Conservation (phyloP, 2,329 filamentous ascomycete genomes). For the Salinomyces thailandicus region DNA sequence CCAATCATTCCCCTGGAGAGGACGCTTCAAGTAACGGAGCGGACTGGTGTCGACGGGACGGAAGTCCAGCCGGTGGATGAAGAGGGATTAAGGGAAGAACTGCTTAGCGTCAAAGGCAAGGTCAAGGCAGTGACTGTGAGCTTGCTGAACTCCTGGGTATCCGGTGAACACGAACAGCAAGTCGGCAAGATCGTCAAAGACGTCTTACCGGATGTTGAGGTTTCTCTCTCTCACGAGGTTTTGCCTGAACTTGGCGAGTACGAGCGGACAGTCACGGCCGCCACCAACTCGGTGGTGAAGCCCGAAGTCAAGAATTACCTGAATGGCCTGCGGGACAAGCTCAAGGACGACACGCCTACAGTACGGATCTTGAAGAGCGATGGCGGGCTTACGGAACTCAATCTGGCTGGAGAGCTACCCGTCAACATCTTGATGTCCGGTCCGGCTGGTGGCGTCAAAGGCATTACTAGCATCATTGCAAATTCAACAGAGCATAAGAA, state of each 20-base stretch:
- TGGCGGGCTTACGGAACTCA: slow-evolving; percentile 18
- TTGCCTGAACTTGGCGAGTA: slow-evolving; percentile 21
- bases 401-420: slow-evolving; percentile 15
- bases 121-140: slow-evolving; percentile 19
- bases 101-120: slow-evolving; percentile 18
- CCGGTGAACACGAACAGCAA: slow-evolving; percentile 17
- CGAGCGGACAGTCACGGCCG: slow-evolving; percentile 18
- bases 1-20: slow-evolving; percentile 18
- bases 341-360: slow-evolving; percentile 14
- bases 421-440: slow-evolving; percentile 21
- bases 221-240: slow-evolving; percentile 17
- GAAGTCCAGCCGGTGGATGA: slow-evolving; percentile 16
- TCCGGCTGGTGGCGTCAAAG: slow-evolving; percentile 18
- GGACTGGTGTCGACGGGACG: slow-evolving; percentile 16
- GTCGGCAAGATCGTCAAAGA: slow-evolving; percentile 17
- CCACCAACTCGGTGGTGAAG: slow-evolving; percentile 19
- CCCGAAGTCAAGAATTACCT: slow-evolving; percentile 20
- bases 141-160: slow-evolving; percentile 19
- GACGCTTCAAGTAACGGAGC: slow-evolving; percentile 16
- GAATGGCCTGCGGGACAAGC: slow-evolving; percentile 16
- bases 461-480: slow-evolving; percentile 20
- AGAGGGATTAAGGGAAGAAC: slow-evolving; percentile 14
- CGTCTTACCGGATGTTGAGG: slow-evolving; percentile 17
- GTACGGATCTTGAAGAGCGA: slow-evolving; percentile 20
- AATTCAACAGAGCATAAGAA: slow-evolving; percentile 19